Conservation (phyloP, 2,329 filamentous ascomycete species). For the Scedosporium apiospermum region DNA sequence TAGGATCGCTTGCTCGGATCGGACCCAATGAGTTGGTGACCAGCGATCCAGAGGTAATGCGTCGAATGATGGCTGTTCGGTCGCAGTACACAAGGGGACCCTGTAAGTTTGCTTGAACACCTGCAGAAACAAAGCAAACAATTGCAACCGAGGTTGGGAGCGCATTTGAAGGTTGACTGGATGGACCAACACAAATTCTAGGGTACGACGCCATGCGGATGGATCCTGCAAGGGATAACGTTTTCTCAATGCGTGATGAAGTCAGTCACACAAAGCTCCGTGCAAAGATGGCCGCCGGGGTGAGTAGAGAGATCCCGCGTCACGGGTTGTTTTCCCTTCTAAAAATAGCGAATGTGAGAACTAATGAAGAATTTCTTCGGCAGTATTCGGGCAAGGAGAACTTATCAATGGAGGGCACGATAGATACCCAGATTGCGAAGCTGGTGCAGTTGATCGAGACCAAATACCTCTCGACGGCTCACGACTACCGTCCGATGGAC, state of each 20-base stretch:
- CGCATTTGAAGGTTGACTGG: too few species aligned
- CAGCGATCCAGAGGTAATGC: constrained; percentile 27
- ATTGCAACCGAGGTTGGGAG: constrained; percentile 10
- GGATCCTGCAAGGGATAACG: constrained; percentile 42
- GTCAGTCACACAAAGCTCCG: constrained; percentile 29
- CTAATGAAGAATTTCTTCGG: too few species aligned
- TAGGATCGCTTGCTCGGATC: constrained; percentile 27
- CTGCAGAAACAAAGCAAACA: constrained; percentile 22
- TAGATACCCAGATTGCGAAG: constrained; percentile 35
- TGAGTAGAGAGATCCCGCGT: too few species aligned
- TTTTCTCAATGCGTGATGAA: constrained; percentile 41
- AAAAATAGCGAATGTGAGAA: neutral
- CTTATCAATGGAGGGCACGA: constrained; percentile 32
- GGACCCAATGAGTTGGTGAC: constrained; percentile 32
- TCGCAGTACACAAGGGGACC: constrained; percentile 21
- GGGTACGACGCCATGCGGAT: constrained; percentile 40
- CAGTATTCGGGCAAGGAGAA: constrained; percentile 33
- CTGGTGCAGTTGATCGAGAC: constrained; percentile 36
- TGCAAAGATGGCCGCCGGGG: constrained; percentile 39
- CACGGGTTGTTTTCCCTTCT: too few species aligned
- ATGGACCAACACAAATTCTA: constrained; percentile 2
- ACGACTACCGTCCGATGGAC: constrained; percentile 33
- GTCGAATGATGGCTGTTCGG: constrained; percentile 25
- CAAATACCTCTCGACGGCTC: constrained; percentile 30
- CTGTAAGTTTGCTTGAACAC: constrained; percentile 13